Base-by-base conservation (phyloP, 805 yeast genomes). In the Metschnikowia continentalis region DNA sequence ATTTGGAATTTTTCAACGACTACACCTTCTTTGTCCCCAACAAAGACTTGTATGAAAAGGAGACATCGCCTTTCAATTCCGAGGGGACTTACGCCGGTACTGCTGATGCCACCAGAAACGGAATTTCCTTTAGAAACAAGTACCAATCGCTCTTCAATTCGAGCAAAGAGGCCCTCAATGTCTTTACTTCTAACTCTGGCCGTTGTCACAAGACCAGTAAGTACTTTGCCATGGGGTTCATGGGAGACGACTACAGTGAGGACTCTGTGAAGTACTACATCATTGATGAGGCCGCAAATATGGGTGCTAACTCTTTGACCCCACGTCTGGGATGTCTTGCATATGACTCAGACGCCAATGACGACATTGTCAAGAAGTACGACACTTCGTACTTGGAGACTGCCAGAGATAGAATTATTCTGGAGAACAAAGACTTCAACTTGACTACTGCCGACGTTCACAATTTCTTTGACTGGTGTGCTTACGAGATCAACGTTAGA, bases 401-500 rank as follows among this genome's bases (percentile, higher is more conserved):
- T 19, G 88, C 88, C 30, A 77, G 84, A 6, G 64, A 64, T n/a
- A 76, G 95, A 59, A 69, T 87, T 46, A 78, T 78, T 59, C 63
- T 64, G 42, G 71, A 76, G 46, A 80, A 87, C 48, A 80, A 81
- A 3, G 85, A 82, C 2, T 61, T 72, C 52, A 70, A 80, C 56
- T 56, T 87, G 48, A 76, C 83, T 3, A 61, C 72, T 2, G 60
- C 64, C 35, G 92, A 88, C 59, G 78, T 83, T 23, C 67, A 64
- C 40, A 67, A 65, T 22, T 60, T 88, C 55, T 82, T 85, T 59
- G 71, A 75, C 11, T 76, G 82, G 68, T 88, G 95, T 68, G 90
- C 88, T 3, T 88, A 76, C 63, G 96, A 88, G 67, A 68, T 86
- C 42, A 87, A 86, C 50, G 86, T 81, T 8, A 75, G 74, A 50